These are phyloP conservation scores for Podospora appendiculata DNA, from an alignment of 495 filamentous ascomycete species.

Conservation along the genomic window DNA sequence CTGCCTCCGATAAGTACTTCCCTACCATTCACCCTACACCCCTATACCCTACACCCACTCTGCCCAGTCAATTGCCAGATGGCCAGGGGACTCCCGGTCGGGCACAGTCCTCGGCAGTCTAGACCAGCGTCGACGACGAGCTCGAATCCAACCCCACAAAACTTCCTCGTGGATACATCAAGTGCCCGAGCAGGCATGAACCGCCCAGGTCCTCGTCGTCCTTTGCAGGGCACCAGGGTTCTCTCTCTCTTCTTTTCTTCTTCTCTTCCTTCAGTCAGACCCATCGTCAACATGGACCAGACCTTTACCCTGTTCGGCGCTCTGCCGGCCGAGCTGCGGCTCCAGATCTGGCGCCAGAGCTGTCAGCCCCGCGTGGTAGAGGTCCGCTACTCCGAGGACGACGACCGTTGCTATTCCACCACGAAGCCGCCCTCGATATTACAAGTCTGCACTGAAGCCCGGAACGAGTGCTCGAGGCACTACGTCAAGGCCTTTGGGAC, in stretches of 20 bases:
- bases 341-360: constrained; percentile 39
- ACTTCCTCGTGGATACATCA: too few species aligned
- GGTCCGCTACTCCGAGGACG: constrained; percentile 25
- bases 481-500: constrained; percentile 37
- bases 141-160: too few species aligned
- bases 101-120: not conserved
- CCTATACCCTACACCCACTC: too few species aligned
- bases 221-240: not conserved
- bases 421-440: constrained; percentile 34
- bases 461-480: constrained; percentile 30
- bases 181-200: too few species aligned
- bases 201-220: too few species aligned
- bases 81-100: too few species aligned
- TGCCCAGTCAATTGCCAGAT: too few species aligned
- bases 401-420: constrained; percentile 25
- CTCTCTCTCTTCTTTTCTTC: not conserved
- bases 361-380: constrained; percentile 34
- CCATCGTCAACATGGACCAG: constrained; percentile 3
- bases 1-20: too few species aligned
- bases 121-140: not conserved
- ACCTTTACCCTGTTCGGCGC: constrained; percentile 25
- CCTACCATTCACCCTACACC: too few species aligned
- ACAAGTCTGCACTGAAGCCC: constrained; percentile 35
- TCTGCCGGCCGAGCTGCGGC: constrained; percentile 42
- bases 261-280: not conserved